Percentiles rank a stretch among this genome's conserved stretches.
Conservation (phyloP, 163 green algal species). For the Chlamydomonas reinhardtii region DNA sequence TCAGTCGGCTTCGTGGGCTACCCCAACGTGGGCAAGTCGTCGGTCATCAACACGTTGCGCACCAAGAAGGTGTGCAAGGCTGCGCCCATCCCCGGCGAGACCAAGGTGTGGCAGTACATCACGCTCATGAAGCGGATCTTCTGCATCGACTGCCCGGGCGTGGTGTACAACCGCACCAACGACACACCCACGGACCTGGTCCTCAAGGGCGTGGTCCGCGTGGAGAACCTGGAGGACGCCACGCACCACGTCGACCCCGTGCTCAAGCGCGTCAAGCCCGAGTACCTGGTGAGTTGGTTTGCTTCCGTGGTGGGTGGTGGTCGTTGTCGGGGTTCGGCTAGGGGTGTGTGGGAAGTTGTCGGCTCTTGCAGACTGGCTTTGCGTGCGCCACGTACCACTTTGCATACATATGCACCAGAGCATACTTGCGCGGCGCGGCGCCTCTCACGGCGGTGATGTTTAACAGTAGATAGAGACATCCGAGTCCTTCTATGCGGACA, state of each 20-base stretch:
- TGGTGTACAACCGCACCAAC: constrained; percentile 93
- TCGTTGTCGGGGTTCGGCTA: too few species aligned
- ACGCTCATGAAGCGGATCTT: constrained; percentile 99
- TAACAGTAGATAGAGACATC: constrained; percentile 78
- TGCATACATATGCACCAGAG: background rate
- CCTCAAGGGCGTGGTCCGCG: constrained; percentile 92
- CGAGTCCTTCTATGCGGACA: constrained; percentile 62
- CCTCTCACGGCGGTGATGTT: constrained; percentile 50
- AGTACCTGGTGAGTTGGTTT: constrained; percentile 85
- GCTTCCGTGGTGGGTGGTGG: too few species aligned
- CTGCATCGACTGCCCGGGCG: constrained; percentile 98
- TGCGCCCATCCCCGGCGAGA: constrained; percentile 97
- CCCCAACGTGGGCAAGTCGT: constrained; percentile 99
- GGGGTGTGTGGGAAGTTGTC: too few species aligned
- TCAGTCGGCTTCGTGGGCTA: constrained; percentile 98
- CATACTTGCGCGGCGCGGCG: too few species aligned
- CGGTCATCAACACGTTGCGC: constrained; percentile 95
- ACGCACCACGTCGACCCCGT: constrained; percentile 90
- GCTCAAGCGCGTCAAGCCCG: constrained; percentile 86
- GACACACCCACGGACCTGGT: constrained; percentile 88
- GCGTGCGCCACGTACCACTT: too few species aligned
- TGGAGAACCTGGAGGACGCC: constrained; percentile 95
- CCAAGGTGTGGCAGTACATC: constrained; percentile 99
- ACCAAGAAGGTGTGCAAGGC: constrained; percentile 95
- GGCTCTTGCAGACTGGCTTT: too few species aligned